A percentile compares a stretch with the other conserved stretches of the same genome.
Evolutionary conservation across 495 filamentous ascomycete genomes (phyloP).

Genomic region (Annulohypoxylon moriforme): DNA sequence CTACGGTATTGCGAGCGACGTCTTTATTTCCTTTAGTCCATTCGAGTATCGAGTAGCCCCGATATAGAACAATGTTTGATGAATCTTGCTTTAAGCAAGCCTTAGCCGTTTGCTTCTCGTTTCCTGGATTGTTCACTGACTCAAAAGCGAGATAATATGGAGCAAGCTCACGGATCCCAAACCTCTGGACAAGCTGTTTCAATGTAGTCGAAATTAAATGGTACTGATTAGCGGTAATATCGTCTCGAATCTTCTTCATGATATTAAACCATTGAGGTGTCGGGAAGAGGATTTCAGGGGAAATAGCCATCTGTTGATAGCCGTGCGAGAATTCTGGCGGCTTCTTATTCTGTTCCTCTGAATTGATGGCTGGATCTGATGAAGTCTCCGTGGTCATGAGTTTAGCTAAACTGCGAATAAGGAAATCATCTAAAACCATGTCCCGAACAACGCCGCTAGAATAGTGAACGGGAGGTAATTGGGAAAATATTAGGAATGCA

Average conservation of each 20-base stretch:
- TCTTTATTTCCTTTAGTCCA: constrained; percentile 64
- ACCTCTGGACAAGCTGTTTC: constrained; percentile 61
- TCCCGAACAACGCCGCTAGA: constrained; percentile 23
- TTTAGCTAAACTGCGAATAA: constrained; percentile 37
- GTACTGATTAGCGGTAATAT: constrained; percentile 40
- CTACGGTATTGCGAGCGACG: constrained; percentile 71
- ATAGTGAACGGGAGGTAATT: constrained; percentile 66
- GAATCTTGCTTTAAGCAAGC: constrained; percentile 73
- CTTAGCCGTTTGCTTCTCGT: constrained; percentile 79
- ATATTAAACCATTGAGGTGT: constrained; percentile 53
- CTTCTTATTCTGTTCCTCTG: constrained; percentile 42
- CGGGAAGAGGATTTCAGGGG: constrained; percentile 54
- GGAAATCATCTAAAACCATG: constrained; percentile 52
- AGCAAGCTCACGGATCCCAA: constrained; percentile 65
- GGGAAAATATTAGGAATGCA: constrained; percentile 75
- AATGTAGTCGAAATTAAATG: constrained; percentile 67
- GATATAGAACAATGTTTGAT: constrained; percentile 76
- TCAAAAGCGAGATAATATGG: constrained; percentile 80
- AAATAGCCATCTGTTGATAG: constrained; percentile 47
- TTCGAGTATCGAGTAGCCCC: constrained; percentile 81
- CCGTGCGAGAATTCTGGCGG: constrained; percentile 52
- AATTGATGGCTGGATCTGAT: constrained; percentile 17
- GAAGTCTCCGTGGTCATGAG: constrained; percentile 13
- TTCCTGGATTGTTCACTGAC: constrained; percentile 63
- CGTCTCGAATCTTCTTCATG: constrained; percentile 46